Base-by-base conservation (phyloP, 208 protist species). In the Vickermania spadyakhi region DNA sequence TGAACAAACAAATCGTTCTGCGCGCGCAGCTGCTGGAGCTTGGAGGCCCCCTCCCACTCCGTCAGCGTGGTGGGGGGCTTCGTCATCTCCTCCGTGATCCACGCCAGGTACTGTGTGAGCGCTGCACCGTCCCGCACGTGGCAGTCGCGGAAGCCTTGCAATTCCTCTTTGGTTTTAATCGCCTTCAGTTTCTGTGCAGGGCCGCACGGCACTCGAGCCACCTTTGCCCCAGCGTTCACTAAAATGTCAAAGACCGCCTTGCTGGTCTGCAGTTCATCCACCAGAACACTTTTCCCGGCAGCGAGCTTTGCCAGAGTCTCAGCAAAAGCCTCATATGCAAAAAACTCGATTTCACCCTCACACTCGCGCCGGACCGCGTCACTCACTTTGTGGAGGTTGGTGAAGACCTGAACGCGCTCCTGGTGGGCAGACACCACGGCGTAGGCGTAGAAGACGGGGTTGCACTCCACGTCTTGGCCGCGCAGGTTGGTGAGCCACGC, bases 111-210 rank as follows among this genome's bases (percentile, higher is more conserved):
- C 21, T 78, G 79, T 23, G 94, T 94, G 27, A 98, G 80, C 0
- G 95, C 92, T 1, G 75, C 87, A 1, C 84, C 96, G 68, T 98
- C 96, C 28, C 94, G 84, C 30, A 97, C 68, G 63, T 98, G 96
- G 56, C 84, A 93, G 28, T 79, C 70, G 28, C 86, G 87, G 64
- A 98, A 91, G 26, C 96, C 96, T 36, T 90, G 58, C 23, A 97
- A 73, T 72, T 98, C 95, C 1, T 85, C 79, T 3, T 27, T 60
- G 62, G 96, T 98, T 72, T 98, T 98, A 31, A 96, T 61, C 0
- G 72, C 77, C 74, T 98, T 98, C 23, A 84, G 56, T 30, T 78
- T 68, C 66, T 91, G 82, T 27, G 76, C 85, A 0, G 81, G 84
- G 11, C 85, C 84, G 61, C 80, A 89, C 13, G 56, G 30, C 5